Evolutionary conservation across 495 filamentous ascomycete species (phyloP), one percentile per base, ranked within the genome.

Genomic region (Penicillium arizonense): DNA sequence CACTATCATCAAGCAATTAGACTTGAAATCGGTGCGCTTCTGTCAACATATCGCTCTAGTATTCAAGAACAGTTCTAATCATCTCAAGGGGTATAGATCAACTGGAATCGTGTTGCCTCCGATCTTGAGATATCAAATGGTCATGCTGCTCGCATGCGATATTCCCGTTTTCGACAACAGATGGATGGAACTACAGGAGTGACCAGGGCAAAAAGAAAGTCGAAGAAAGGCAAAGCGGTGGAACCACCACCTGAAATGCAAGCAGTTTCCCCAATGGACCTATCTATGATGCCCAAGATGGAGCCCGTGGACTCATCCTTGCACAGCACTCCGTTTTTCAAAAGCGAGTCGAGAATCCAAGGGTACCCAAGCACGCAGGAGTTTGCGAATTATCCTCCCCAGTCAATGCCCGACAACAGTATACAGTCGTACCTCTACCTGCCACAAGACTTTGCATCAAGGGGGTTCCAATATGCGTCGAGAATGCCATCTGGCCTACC

Each of bases 71-170:
- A 30, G 7, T 36, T 9, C 35, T 52, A 8, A 47, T 23, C 11
- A 8, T 9, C 28, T 30, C 28, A 30, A 30, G 28, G 5, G 4
- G 23, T 7, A 30, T n/a, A 90, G 87, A 83, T 90, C 58, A 83
- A 91, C 64, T 91, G 87, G 88, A 84, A 80, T 55, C 66, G 76
- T 48, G 86, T 91, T 21, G 87, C 88, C 21, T 50, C 67, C 6
- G 74, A 85, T 39, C 65, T 78, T 2, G 75, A 80, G 47, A 88
- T 90, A 51, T 87, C 86, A 55, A 91, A 90, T 62, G 87, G 87
- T 60, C 88, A 91, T 67, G 88, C 88, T 8, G 87, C 88, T 28
- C 85, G 88, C 40, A 91, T 91, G 88, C 85, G 88, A 32, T 91
- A 82, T 67, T 84, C 82, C 18, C 83, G 88, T 36, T 89, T 90